A percentile compares a stretch with the other conserved stretches of the same genome.
These are phyloP conservation scores for Scutellaria barbata DNA, from an alignment of 257 asterid genomes.

Conservation along the genomic window DNA sequence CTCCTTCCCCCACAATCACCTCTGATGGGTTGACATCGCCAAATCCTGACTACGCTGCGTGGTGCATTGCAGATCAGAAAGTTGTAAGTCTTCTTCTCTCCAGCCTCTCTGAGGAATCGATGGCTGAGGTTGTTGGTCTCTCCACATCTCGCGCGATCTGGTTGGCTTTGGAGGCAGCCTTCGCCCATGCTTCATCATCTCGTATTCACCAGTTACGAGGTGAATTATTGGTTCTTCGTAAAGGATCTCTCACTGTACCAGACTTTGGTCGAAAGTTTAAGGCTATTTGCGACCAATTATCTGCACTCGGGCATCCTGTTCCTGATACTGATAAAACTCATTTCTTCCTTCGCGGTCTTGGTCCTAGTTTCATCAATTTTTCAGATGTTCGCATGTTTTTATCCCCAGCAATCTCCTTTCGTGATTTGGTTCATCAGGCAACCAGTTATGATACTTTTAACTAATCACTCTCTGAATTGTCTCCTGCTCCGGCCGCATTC, in stretches of 20 bases:
- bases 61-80: background rate
- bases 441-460: background rate
- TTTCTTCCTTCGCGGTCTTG: background rate
- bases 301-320: background rate
- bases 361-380: background rate
- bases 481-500: background rate
- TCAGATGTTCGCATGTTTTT: background rate
- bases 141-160: background rate
- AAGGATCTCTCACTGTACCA: background rate
- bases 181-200: background rate
- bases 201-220: background rate
- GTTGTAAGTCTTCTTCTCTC: background rate
- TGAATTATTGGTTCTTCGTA: background rate
- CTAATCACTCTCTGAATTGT: background rate
- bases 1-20: background rate
- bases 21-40: background rate
- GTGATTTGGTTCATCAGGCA: background rate
- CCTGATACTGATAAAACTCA: background rate
- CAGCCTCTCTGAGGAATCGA: background rate
- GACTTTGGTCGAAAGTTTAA: background rate
- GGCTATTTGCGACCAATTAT: too few relatives aligned
- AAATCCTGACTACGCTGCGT: background rate
- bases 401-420: background rate
- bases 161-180: background rate
- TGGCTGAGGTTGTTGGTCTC: background rate